phyloP scores from a whole-genome alignment of 805 yeast species.

The Metschnikowia amazonensis region DNA sequence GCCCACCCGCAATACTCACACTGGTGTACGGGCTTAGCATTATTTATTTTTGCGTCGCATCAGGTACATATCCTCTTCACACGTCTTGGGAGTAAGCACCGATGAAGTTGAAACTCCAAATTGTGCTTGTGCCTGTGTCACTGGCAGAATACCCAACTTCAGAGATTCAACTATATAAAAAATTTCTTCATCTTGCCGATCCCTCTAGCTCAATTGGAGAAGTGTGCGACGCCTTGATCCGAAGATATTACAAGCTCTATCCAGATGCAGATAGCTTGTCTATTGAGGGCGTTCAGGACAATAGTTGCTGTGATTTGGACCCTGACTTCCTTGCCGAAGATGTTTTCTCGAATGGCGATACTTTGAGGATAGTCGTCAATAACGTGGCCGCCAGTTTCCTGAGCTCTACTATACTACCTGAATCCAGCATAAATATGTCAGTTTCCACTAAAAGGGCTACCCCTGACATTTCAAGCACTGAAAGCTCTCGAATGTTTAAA shows the following conservation, averaged over 20 bases:
- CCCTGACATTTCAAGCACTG: background rate
- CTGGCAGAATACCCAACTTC: constrained; percentile 20
- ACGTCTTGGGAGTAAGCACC: background rate
- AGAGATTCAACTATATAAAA: constrained; percentile 27
- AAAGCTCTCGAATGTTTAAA: constrained; percentile 7
- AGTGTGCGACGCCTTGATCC: constrained; percentile 52
- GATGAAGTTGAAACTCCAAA: constrained; percentile 33
- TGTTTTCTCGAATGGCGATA: constrained; percentile 47
- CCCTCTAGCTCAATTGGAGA: constrained; percentile 43
- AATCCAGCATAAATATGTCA: constrained; percentile 6
- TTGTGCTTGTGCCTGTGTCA: constrained; percentile 29
- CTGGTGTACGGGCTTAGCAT: constrained; percentile 1
- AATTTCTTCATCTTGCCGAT: constrained; percentile 63
- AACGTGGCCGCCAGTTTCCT: constrained; percentile 20
- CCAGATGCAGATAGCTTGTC: constrained; percentile 56
- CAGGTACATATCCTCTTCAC: background rate
- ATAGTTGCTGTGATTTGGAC: constrained; percentile 68
- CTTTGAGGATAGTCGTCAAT: constrained; percentile 33
- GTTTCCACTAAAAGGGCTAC: constrained; percentile 5
- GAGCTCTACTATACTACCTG: constrained; percentile 8
- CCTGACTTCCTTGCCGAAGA: constrained; percentile 68
- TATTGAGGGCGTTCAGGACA: constrained; percentile 64
- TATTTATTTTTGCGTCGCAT: background rate
- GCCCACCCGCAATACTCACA: too few species aligned
- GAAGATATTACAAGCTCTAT: constrained; percentile 57